A percentile compares a stretch with the other conserved stretches of the same genome.
Evolutionary conservation across 345 rosid genomes (phyloP).

Genomic region (Arabidopsis thaliana): DNA sequence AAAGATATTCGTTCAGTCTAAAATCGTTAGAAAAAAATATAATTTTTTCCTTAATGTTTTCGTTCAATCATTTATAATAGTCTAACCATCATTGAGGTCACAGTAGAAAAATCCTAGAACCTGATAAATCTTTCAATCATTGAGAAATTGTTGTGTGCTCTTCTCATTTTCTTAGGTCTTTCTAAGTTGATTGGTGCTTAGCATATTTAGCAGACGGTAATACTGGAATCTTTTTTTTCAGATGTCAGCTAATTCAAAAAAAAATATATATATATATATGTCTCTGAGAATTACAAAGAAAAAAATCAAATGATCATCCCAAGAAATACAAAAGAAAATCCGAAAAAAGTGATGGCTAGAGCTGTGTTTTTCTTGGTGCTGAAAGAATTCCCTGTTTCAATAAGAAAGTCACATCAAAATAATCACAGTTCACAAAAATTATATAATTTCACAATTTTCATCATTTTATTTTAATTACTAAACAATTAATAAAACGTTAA

Average conservation of each 20-base stretch:
- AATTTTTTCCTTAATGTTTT: neutral
- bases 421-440: too few species aligned
- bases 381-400: slow-evolving; percentile 35
- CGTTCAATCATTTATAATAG: too few species aligned
- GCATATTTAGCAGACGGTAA: neutral
- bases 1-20: too few species aligned
- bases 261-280: neutral
- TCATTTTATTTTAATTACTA: too few species aligned
- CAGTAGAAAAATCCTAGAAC: neutral
- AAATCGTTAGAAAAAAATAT: too few species aligned
- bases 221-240: neutral
- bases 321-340: slow-evolving; percentile 28
- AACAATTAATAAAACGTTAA: neutral
- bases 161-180: neutral
- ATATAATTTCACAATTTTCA: neutral
- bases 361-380: slow-evolving; percentile 16
- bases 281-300: neutral
- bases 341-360: slow-evolving; percentile 2
- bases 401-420: neutral
- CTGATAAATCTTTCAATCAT: neutral
- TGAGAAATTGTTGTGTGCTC: neutral
- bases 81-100: neutral
- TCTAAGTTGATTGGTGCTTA: neutral
- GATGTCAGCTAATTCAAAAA: neutral
- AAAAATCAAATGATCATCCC: neutral